Evolutionary conservation across 208 protist genomes (phyloP), one percentile per base, ranked within the genome.

Genomic region (Leishmania gerbilli): DNA sequence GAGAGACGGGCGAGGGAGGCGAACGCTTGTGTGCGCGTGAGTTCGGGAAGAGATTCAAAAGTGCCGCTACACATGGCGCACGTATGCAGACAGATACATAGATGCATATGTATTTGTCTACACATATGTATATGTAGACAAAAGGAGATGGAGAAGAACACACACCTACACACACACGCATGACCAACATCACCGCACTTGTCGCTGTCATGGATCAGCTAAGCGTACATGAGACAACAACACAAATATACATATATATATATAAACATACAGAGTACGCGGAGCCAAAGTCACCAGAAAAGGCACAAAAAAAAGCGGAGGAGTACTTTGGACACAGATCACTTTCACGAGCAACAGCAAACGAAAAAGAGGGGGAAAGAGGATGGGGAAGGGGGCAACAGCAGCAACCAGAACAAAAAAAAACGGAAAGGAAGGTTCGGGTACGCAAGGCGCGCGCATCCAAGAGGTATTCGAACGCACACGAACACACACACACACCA

Each of bases 261-360:
- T 42, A 42, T 42, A 42, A 0, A 7, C 24, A 62, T 24, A 31
- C 56, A 9, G 24, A 8, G 17, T 62, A 31, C 1, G 56, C 13
- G 62, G 62, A 40, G 31, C 15, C 62, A 9, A 68, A 17, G 27
- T 17, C 62, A 21, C 45, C 40, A 80, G 69, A 53, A 45, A 83
- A 45, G 86, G 24, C 27, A n/a, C 49, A 83, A 83, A 31, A 76
- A 21, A 68, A 24, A 31, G 56, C 56, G 31, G 62, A 40, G 62
- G 62, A 11, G 15, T 21, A 7, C 62, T 11, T 40, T 24, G 31
- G 5, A 40, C 11, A 40, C 31, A 68, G 62, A 2, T 13, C 19
- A 49, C 56, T 37, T 31, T 75, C 74, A 37, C 27, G 19, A 79
- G 27, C n/a, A 58, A 42, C 56, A 31, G 5, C 27, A 5, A 31